Evolutionary conservation across 148 eudicot species (phyloP), one percentile per base, ranked within the genome.

Genomic region (Chenopodium suecicum): DNA sequence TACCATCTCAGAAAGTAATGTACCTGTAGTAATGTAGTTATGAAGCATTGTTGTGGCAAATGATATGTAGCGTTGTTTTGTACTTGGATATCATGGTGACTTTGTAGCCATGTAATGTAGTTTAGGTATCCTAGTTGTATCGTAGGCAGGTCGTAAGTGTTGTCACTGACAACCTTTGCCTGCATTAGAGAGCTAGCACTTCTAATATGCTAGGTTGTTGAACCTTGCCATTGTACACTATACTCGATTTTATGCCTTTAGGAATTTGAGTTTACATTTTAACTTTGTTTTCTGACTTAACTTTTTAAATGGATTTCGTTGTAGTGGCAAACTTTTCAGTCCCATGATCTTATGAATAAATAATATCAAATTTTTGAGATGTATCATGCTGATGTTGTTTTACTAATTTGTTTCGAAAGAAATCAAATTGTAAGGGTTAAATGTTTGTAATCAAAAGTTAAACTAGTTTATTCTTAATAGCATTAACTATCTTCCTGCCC

Each of bases 131-230:
- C 32, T 46, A 52, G 37, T 41, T 17, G 74, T 16, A 47, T 73
- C 76, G 20, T 23, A 48, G 63, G 77, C 34, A 74, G 77, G 77
- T 27, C 52, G n/a, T 74, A 48, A 37, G 63, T 29, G 77, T 74
- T 74, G 75, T 72, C 52, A 10, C n/a, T 29, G 77, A 50, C 77
- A 50, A 74, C 77, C 77, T 31, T 74, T 50, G 77, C 77, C 77
- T 74, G 77, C 77, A 25, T 74, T 74, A 50, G 77, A 74, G 4
- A n/a, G 58, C 76, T 73, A 73, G 60, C 8, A 73, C 41, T 74
- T 74, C 52, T 32, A 74, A 37, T 14, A 50, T 9, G 17, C 10
- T 50, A 50, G 56, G 37, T 22, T 22, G 23, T 71, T 31, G 48
- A 22, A 48, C 77, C 62, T 25, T 50, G 62, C 63, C 63, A 27